A percentile compares a stretch with the other conserved stretches of the same genome.
phyloP scores from a whole-genome alignment of 2,329 filamentous ascomycete genomes.

The Stachybotrys echinatus region DNA sequence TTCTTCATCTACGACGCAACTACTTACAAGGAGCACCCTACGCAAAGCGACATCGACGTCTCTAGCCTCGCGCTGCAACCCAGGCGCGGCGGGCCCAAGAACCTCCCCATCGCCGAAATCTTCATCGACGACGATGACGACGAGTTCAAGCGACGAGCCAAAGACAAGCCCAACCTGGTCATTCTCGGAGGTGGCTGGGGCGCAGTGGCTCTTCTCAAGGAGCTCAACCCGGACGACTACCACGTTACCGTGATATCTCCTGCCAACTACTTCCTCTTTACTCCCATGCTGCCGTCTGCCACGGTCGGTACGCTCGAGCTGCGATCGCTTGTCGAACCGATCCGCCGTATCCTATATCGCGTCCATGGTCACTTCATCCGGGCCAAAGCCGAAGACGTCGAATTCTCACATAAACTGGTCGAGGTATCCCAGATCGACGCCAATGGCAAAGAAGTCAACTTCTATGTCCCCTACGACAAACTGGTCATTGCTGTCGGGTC shows the following conservation, averaged over 20 bases:
- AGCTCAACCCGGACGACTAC: conserved; percentile 84
- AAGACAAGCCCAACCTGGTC: conserved; percentile 87
- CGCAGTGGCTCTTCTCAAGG: conserved; percentile 85
- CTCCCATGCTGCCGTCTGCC: conserved; percentile 93
- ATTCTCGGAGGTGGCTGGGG: conserved; percentile 95
- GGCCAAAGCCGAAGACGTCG: conserved; percentile 79
- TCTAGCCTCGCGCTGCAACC: conserved; percentile 79
- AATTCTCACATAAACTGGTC: conserved; percentile 86
- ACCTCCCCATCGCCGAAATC: conserved; percentile 83
- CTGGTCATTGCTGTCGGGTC: conserved; percentile 89
- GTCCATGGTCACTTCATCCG: conserved; percentile 87
- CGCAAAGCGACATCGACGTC: conserved; percentile 70
- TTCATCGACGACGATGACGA: conserved; percentile 86
- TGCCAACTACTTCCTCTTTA: conserved; percentile 96
- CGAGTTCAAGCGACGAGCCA: conserved; percentile 62
- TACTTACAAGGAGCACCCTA: conserved; percentile 73
- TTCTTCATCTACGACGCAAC: conserved; percentile 95
- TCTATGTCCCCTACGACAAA: conserved; percentile 98
- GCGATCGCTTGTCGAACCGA: conserved; percentile 86
- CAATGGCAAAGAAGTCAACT: conserved; percentile 67
- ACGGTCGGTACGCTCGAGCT: conserved; percentile 94
- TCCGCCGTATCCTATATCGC: conserved; percentile 73
- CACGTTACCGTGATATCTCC: conserved; percentile 94
- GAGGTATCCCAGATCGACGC: conserved; percentile 73
- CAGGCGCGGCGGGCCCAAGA: conserved; percentile 83